phyloP scores from a whole-genome alignment of 2,329 filamentous ascomycete species.

The Penicillium decumbens region DNA sequence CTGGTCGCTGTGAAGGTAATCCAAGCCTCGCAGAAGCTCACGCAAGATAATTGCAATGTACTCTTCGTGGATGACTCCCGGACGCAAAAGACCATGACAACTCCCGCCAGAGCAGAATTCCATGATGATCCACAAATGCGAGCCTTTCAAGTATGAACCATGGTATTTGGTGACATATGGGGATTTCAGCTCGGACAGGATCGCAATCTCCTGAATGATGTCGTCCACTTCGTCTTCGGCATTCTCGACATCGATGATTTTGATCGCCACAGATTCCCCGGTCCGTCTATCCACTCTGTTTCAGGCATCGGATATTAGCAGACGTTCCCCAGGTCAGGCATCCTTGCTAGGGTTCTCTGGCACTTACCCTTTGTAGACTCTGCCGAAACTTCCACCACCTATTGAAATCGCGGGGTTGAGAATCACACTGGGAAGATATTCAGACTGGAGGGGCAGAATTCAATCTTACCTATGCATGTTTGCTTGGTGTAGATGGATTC shows the following conservation, averaged over 20 bases:
- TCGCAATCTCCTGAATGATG: slow-evolving; percentile 98
- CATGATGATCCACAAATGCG: slow-evolving; percentile 99
- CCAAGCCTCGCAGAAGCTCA: slow-evolving; percentile 81
- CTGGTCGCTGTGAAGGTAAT: slow-evolving; percentile 91
- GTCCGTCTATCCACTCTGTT: slow-evolving; percentile 82
- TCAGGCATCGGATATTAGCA: background rate
- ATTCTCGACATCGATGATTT: slow-evolving; percentile 97
- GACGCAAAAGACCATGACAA: slow-evolving; percentile 93
- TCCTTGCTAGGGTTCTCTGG: background rate
- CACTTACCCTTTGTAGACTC: slow-evolving; percentile 90
- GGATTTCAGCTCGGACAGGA: slow-evolving; percentile 90
- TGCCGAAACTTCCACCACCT: slow-evolving; percentile 97
- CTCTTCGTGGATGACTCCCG: slow-evolving; percentile 83
- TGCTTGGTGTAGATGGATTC: slow-evolving; percentile 91
- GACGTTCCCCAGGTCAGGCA: no score
- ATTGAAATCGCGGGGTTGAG: slow-evolving; percentile 6
- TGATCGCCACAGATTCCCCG: slow-evolving; percentile 92
- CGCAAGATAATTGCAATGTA: slow-evolving; percentile 95
- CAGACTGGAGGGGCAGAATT: background rate
- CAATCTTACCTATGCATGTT: slow-evolving; percentile 70
- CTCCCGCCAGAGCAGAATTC: slow-evolving; percentile 97
- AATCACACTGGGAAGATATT: background rate
- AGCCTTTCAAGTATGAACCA: slow-evolving; percentile 92
- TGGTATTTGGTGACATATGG: slow-evolving; percentile 64
- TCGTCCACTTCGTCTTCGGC: slow-evolving; percentile 99